These are phyloP conservation scores for Oenanthe sinensis DNA, from an alignment of 129 eudicot species.

Conservation along the genomic window DNA sequence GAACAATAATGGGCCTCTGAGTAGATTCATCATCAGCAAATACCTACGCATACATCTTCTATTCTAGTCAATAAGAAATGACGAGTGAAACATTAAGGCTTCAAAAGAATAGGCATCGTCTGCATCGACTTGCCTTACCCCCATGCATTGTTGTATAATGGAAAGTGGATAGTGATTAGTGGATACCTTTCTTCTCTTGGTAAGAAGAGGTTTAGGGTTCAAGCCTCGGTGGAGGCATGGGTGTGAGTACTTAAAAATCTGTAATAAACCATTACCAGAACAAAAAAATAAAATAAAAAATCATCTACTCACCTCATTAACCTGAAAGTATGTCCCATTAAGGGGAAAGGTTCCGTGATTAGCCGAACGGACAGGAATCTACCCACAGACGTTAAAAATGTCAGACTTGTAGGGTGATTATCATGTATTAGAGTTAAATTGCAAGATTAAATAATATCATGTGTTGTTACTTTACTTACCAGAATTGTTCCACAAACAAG, in stretches of 20 bases:
- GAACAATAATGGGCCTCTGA: conserved; percentile 36
- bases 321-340: conserved; percentile 75
- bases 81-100: background rate
- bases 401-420: background rate
- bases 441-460: background rate
- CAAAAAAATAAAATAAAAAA: background rate
- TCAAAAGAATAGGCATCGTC: background rate
- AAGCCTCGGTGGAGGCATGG: background rate
- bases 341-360: conserved; percentile 54
- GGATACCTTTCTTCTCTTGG: background rate
- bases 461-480: conserved; percentile 33
- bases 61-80: background rate
- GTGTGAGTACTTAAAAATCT: background rate
- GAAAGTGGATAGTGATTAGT: background rate
- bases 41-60: conserved; percentile 28
- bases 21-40: conserved; percentile 67
- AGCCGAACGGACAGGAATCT: conserved; percentile 64
- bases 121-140: background rate
- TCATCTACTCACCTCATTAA: conserved; percentile 45
- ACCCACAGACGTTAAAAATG: background rate
- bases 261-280: background rate
- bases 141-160: background rate
- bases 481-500: conserved; percentile 52
- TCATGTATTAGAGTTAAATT: background rate
- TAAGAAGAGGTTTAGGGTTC: background rate